Base-by-base conservation (phyloP, 371 early-diverging fungal genomes). In the Mucor circinelloides region DNA sequence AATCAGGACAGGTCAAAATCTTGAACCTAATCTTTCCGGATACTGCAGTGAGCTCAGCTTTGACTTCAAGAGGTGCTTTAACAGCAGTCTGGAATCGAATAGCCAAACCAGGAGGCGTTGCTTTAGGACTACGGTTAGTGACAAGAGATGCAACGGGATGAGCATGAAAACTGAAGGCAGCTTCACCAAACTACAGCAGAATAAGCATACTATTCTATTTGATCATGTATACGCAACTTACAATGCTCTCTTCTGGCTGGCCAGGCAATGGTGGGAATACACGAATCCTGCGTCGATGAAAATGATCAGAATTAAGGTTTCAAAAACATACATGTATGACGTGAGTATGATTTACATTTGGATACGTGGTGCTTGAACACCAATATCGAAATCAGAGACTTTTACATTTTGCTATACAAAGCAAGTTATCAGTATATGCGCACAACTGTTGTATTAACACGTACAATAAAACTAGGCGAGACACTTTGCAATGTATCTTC, bases 171-270 rank as follows among this genome's bases (percentile, higher is more conserved):
- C 79, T 79, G 31, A 81, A 81, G 0, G 79, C 58, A 0, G 76
- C 79, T 66, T 81, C 82, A 56, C 82, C 82, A 72, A 81, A 81
- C 79, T 79, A 68, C 9, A 6, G 36, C 15, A 1, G 52, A 1
- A 25, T 30, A 1, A 56, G 56, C n/a, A 31, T 31, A 52, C 10
- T 52, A 3, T n/a, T n/a, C n/a, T 5, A 13, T 12, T 36, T 0
- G 13, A 13, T 52, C 4, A 12, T 19, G 8, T 23, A 25, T 25
- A 6, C 9, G 32, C 25, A 31, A 70, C 74, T 67, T 70, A 79
- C 79, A 19, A 81, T 78, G 25, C 79, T 78, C 54, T 81, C 81
- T 60, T 81, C 81, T 2, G 79, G 74, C n/a, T 76, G 75, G n/a
- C 75, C 78, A 60, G 77, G 75, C n/a, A 78, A 64, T 2, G 78